phyloP scores from a whole-genome alignment of 805 yeast species.

The Metschnikowia peoriensis region DNA sequence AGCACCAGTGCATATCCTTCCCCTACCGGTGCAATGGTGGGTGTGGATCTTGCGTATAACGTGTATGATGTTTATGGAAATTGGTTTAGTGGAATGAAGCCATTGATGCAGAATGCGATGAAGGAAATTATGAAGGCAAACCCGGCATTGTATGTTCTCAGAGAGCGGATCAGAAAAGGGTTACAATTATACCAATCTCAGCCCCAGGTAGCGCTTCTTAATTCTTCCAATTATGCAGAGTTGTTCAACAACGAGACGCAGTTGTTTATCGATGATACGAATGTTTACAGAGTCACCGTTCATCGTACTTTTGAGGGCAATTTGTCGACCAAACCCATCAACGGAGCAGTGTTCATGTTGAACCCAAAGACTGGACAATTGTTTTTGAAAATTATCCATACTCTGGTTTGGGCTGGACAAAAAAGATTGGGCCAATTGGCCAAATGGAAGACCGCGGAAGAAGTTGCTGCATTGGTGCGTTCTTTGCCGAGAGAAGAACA shows the following conservation, averaged over 20 bases:
- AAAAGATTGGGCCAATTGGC: conserved; percentile 89
- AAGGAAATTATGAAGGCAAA: conserved; percentile 90
- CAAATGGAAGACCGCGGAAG: conserved; percentile 98
- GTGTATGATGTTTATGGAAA: conserved; percentile 96
- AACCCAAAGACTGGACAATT: conserved; percentile 91
- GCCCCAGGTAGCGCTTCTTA: conserved; percentile 87
- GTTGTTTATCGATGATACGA: conserved; percentile 88
- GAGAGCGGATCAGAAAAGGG: conserved; percentile 94
- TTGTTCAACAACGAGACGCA: conserved; percentile 81
- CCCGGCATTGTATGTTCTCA: conserved; percentile 84
- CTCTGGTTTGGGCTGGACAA: conserved; percentile 96
- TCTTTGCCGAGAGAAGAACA: conserved; percentile 92
- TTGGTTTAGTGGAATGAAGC: conserved; percentile 96
- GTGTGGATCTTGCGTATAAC: conserved; percentile 91
- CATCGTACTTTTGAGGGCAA: conserved; percentile 93
- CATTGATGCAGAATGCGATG: conserved; percentile 88
- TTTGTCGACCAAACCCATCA: conserved; percentile 84
- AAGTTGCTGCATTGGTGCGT: conserved; percentile 85
- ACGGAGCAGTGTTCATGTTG: conserved; percentile 87
- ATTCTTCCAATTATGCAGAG: conserved; percentile 87
- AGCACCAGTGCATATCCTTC: conserved; percentile 84
- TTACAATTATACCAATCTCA: conserved; percentile 90
- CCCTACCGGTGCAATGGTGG: conserved; percentile 87
- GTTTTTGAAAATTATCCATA: conserved; percentile 84
- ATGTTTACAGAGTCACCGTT: conserved; percentile 88